Evolutionary conservation across 768 basidiomycete species (phyloP).

Genomic region (Boletus pseudopeckii): DNA sequence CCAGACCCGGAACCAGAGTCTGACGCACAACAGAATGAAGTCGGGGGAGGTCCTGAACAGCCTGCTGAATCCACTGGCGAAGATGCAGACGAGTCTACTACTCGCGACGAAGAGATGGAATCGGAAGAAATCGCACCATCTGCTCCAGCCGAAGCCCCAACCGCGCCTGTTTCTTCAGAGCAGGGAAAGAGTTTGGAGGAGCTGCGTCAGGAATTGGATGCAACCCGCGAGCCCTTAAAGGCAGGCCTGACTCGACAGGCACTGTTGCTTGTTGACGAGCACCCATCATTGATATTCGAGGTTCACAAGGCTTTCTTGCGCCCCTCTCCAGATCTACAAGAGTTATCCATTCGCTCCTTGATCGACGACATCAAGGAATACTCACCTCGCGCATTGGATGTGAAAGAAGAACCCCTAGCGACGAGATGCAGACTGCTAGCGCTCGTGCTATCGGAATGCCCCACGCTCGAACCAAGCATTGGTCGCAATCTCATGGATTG

Average conservation of each 20-base stretch:
- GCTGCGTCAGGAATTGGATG: slow-evolving; percentile 63
- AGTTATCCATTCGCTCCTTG: slow-evolving; percentile 65
- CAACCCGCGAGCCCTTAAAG: slow-evolving; percentile 62
- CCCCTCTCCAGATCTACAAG: slow-evolving; percentile 52
- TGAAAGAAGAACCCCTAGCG: slow-evolving; percentile 71
- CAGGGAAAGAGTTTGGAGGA: slow-evolving; percentile 52
- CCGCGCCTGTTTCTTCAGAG: slow-evolving; percentile 11
- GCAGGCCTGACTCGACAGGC: slow-evolving; percentile 64
- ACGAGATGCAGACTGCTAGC: slow-evolving; percentile 85
- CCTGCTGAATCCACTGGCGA: slow-evolving; percentile 30
- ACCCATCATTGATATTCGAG: slow-evolving; percentile 86
- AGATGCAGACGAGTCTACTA: slow-evolving; percentile 20
- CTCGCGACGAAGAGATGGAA: slow-evolving; percentile 29
- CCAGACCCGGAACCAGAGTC: slow-evolving; percentile 52
- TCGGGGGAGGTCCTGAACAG: slow-evolving; percentile 18
- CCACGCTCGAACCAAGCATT: slow-evolving; percentile 52
- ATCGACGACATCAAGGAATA: slow-evolving; percentile 74
- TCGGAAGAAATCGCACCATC: slow-evolving; percentile 19
- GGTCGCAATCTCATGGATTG: slow-evolving; percentile 64
- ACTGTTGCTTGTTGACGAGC: slow-evolving; percentile 78
- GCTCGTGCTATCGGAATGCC: slow-evolving; percentile 73
- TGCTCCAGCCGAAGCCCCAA: slow-evolving; percentile 15
- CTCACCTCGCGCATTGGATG: slow-evolving; percentile 60
- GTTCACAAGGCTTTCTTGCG: slow-evolving; percentile 79
- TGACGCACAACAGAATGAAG: slow-evolving; percentile 18